A percentile compares a stretch with the other conserved stretches of the same genome.
These are phyloP conservation scores for Suillus americanus DNA, from an alignment of 768 basidiomycete species.

Conservation along the genomic window DNA sequence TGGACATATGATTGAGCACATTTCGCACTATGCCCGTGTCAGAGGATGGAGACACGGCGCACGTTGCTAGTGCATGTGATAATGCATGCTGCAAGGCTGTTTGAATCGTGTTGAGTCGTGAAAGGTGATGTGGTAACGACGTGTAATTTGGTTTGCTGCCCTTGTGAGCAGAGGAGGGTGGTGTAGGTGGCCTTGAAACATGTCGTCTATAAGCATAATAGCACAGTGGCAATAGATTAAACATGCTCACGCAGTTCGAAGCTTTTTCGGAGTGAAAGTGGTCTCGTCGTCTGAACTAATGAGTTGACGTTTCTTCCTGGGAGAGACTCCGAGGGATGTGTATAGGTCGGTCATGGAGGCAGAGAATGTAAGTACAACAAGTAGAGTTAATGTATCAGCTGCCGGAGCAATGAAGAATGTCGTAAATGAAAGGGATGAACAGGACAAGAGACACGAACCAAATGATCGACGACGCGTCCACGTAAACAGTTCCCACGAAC, in stretches of 20 bases:
- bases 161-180: constrained; percentile 50
- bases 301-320: constrained; percentile 64
- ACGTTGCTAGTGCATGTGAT: constrained; percentile 83
- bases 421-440: constrained; percentile 18
- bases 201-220: constrained; percentile 4
- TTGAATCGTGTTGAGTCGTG: constrained; percentile 63
- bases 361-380: constrained; percentile 11
- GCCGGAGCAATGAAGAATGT: constrained; percentile 9
- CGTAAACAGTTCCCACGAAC: constrained; percentile 33
- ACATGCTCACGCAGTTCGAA: constrained; percentile 51
- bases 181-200: constrained; percentile 53
- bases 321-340: constrained; percentile 61
- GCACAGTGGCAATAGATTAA: constrained; percentile 4
- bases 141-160: constrained; percentile 21
- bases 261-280: constrained; percentile 67
- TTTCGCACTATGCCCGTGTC: constrained; percentile 77
- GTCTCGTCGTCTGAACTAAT: constrained; percentile 50
- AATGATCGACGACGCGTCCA: constrained; percentile 31
- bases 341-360: constrained; percentile 59
- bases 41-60: constrained; percentile 71
- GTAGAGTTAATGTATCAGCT: constrained; percentile 11
- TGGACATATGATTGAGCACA: constrained; percentile 75
- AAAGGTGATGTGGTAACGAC: constrained; percentile 55
- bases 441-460: constrained; percentile 11
- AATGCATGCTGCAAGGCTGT: constrained; percentile 78